These are phyloP conservation scores for Calycina marina DNA, from an alignment of 2,329 filamentous ascomycete genomes.

Conservation along the genomic window DNA sequence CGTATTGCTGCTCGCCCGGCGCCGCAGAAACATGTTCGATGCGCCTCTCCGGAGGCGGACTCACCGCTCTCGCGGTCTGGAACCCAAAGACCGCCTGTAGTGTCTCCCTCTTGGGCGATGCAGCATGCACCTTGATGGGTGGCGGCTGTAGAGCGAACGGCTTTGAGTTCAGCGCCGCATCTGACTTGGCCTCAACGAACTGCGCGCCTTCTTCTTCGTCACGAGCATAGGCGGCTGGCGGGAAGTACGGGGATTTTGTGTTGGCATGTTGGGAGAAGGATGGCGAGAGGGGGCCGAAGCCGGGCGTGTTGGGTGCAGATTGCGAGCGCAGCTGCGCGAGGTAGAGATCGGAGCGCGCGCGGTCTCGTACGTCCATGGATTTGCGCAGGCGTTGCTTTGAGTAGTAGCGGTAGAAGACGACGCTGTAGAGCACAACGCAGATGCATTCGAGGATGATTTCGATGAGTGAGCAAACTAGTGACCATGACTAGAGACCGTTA, in stretches of 20 bases:
- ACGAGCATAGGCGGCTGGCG: conserved; percentile 36
- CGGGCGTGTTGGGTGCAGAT: conserved; percentile 88
- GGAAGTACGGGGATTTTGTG: conserved; percentile 39
- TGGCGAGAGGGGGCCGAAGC: conserved; percentile 60
- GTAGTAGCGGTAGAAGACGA: conserved; percentile 96
- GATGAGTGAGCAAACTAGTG: conserved; percentile 90
- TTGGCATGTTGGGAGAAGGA: conserved; percentile 27
- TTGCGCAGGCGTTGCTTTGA: conserved; percentile 90
- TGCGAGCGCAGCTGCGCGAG: conserved; percentile 72
- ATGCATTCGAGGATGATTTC: conserved; percentile 88
- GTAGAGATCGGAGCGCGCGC: conserved; percentile 87
- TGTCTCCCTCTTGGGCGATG: conserved; percentile 62
- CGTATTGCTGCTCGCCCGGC: conserved; percentile 73
- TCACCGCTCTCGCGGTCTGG: conserved; percentile 6
- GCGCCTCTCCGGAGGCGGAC: conserved; percentile 13
- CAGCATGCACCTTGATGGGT: conserved; percentile 60
- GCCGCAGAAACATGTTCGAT: conserved; percentile 53
- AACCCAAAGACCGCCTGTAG: conserved; percentile 48
- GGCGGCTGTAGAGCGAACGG: conserved; percentile 82
- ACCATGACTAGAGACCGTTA: conserved; percentile 76
- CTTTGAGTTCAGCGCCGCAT: conserved; percentile 39
- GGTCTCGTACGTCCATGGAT: conserved; percentile 91
- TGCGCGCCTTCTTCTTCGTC: conserved; percentile 34
- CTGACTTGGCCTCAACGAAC: conserved; percentile 47
- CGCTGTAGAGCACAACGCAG: conserved; percentile 80